Evolutionary conservation across 345 rosid species (phyloP).

Genomic region (Psidium guajava): DNA sequence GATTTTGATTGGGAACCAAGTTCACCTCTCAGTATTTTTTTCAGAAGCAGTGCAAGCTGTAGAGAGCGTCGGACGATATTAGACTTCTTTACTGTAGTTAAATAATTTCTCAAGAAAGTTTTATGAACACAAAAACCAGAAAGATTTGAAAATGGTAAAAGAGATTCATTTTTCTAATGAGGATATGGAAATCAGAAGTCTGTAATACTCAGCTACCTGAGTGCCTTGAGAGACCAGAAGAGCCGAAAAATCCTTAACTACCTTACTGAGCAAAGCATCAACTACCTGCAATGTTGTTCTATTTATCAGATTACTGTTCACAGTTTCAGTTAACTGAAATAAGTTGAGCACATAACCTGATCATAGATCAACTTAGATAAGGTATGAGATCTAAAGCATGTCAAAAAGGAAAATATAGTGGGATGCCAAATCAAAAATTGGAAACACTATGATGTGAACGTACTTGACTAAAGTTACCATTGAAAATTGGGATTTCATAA

Average conservation of each 20-base stretch:
- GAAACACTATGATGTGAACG: not conserved
- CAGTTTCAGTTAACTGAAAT: not conserved
- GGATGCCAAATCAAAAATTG: not conserved
- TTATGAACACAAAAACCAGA: not conserved
- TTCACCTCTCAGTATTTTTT: constrained; percentile 65
- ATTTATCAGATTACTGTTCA: not conserved
- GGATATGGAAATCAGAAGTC: not conserved
- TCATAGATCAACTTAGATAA: not conserved
- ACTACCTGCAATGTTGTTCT: constrained; percentile 37
- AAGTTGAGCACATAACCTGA: not conserved
- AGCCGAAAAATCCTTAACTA: constrained; percentile 81
- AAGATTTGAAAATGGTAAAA: not conserved
- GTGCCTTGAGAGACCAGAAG: constrained; percentile 81
- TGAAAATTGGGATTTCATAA: not conserved
- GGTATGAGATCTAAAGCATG: not conserved
- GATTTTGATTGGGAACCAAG: constrained; percentile 44
- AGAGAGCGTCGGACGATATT: not conserved
- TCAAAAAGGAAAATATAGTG: not conserved
- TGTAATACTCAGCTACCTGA: constrained; percentile 35
- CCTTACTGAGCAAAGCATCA: constrained; percentile 70
- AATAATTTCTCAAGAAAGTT: not conserved
- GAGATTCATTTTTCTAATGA: not conserved
- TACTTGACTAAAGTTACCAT: not conserved
- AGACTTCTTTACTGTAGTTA: not conserved
- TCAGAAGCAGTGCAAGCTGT: constrained; percentile 59